Percentiles rank a stretch among this genome's conserved stretches.
Conservation (phyloP, 106 monocot genomes). For the Dendrobium catenatum region DNA sequence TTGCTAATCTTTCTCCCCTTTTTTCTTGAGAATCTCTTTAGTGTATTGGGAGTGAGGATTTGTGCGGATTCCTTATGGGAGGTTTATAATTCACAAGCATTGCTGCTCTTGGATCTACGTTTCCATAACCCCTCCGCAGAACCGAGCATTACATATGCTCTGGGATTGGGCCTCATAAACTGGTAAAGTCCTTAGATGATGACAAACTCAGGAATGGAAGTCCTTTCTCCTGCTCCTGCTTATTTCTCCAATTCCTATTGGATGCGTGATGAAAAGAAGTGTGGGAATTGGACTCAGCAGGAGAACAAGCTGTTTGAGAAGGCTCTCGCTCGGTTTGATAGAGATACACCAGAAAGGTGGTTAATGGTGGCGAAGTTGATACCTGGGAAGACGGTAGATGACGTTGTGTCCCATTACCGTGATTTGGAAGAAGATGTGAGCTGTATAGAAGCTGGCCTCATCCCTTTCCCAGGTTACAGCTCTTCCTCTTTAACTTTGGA, state of each 20-base stretch:
- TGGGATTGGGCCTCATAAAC: neutral
- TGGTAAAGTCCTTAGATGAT: conserved; percentile 9
- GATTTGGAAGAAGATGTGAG: conserved; percentile 70
- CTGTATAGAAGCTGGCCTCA: conserved; percentile 61
- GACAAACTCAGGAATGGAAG: conserved; percentile 18
- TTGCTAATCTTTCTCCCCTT: neutral
- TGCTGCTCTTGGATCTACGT: neutral
- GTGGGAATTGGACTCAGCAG: conserved; percentile 41
- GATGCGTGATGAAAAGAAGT: conserved; percentile 9
- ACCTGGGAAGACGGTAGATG: conserved; percentile 50
- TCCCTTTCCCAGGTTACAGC: conserved; percentile 51
- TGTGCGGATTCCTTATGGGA: neutral
- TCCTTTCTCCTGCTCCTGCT: conserved; percentile 14
- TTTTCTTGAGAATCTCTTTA: neutral
- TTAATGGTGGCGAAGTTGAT: conserved; percentile 46
- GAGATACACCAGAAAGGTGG: conserved; percentile 54
- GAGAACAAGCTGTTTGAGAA: conserved; percentile 88
- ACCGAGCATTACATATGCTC: neutral
- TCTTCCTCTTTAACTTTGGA: conserved; percentile 41
- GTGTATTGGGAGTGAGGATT: neutral
- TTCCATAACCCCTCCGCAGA: neutral
- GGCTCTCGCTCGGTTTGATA: conserved; percentile 53
- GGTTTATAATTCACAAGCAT: neutral
- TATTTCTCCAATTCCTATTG: conserved; percentile 30
- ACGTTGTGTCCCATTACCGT: conserved; percentile 53